Base-by-base conservation (phyloP, 768 basidiomycete species). In the Phaeotremella fagi region DNA sequence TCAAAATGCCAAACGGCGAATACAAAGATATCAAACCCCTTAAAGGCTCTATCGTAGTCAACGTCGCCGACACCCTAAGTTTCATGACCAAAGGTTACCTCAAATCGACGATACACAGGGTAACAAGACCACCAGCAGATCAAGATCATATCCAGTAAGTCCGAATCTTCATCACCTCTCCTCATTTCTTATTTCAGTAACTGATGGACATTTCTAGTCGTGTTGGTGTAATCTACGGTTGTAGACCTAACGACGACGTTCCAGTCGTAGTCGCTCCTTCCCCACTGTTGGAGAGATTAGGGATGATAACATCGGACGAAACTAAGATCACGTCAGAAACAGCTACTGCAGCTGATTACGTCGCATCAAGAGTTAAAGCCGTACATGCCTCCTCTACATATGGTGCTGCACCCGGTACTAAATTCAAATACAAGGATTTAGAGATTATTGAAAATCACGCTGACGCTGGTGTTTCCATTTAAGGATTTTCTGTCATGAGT, bases 11-110 rank as follows among this genome's bases (percentile, higher is more conserved):
- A 0, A 60, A 66, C 29, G 70, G 67, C 24, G 63, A 75, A 49
- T 77, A 76, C 73, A 72, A 75, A 55, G 75, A 67, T 49, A 70
- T 76, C 41, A 74, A 74, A 33, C 72, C 70, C 26, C 64, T 74
- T 25, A 48, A 63, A 11, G 76, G 72, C 0, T 72, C 73, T 3
- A 72, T 76, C 36, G 75, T 75, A 14, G 70, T 70, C 48, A 75
- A 75, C 24, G 62, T 65, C 3, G 66, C 66, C 46, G 64, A 71
- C 48, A 66, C 66, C 2, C 55, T 71, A 11, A 60, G 57, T 29
- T 68, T 71, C 44, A 60, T 68, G 50, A 75, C 72, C 37, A 72
- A 63, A 50, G 59, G 60, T 1, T 61, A 61, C 43, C 36, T 61
- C 14, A 54, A 57, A 43, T 54, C 52, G n/a, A 61, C 60, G 20